phyloP scores from a whole-genome alignment of 1,139 yeast genomes.

The Hansenula sp. region DNA sequence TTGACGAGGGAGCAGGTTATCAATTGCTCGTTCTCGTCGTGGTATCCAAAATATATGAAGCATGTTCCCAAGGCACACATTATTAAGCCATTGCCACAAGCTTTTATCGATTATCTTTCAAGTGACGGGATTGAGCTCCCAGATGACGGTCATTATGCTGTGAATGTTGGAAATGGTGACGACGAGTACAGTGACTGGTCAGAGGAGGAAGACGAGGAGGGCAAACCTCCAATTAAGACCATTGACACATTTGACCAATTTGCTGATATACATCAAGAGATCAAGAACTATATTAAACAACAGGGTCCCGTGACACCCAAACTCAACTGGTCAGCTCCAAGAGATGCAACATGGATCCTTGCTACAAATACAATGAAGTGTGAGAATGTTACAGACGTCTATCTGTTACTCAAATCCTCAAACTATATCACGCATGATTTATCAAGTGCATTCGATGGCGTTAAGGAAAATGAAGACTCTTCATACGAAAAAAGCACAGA shows the following conservation, averaged over 20 bases:
- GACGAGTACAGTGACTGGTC: slow-evolving; percentile 76
- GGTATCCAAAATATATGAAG: slow-evolving; percentile 58
- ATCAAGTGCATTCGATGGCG: slow-evolving; percentile 58
- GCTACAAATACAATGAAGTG: slow-evolving; percentile 76
- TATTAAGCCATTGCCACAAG: slow-evolving; percentile 59
- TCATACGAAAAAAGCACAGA: slow-evolving; percentile 17
- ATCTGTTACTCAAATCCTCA: slow-evolving; percentile 76
- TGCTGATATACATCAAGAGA: slow-evolving; percentile 49
- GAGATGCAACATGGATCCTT: slow-evolving; percentile 90
- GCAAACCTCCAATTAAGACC: slow-evolving; percentile 9
- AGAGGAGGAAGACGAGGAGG: slow-evolving; percentile 27
- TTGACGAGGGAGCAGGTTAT: slow-evolving; percentile 48
- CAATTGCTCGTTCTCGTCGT: slow-evolving; percentile 66
- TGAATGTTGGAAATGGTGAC: slow-evolving; percentile 41
- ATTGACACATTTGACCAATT: slow-evolving; percentile 49
- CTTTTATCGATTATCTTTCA: slow-evolving; percentile 64
- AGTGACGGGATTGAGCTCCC: slow-evolving; percentile 79
- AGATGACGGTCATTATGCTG: slow-evolving; percentile 35
- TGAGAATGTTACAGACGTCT: slow-evolving; percentile 64
- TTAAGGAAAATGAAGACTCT: slow-evolving; percentile 14
- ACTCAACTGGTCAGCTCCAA: slow-evolving; percentile 95
- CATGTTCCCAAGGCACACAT: slow-evolving; percentile 50
- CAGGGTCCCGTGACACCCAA: slow-evolving; percentile 77
- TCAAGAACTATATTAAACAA: slow-evolving; percentile 38
- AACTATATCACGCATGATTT: slow-evolving; percentile 85